Evolutionary conservation across 2,329 filamentous ascomycete genomes (phyloP), one percentile per base, ranked within the genome.

Genomic region (Pseudogymnoascus verrucosus): DNA sequence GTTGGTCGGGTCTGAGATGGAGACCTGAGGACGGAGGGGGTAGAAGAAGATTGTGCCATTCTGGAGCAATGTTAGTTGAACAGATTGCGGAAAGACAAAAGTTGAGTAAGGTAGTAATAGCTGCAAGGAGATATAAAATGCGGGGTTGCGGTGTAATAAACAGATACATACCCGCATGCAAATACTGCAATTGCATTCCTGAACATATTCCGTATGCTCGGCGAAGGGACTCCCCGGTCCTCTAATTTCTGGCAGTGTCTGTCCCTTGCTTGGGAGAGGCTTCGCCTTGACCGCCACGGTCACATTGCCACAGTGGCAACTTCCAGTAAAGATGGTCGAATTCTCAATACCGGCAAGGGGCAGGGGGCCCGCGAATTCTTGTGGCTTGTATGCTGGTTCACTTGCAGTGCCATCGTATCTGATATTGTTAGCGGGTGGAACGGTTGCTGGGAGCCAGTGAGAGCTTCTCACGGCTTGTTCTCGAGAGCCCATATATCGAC

Each of bases 251-350:
- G n/a, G 60, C 8, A 61, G 47, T 10, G 34, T 12, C 68, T 57
- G 51, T n/a, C 47, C 47, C 51, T 57, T 57, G 26, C 51, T 57
- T 57, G 51, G 28, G n/a, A 70, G 64, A 4, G 68, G 60, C 12
- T 67, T 66, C 2, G 67, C 62, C 6, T 59, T 37, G 12, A 70
- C 63, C 8, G 63, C 65, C 57, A 66, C 69, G 8, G 60, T 63
- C n/a, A 71, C 63, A 26, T 64, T 65, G 21, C 67, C 68, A 62
- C 71, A 73, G 60, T 72, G 69, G 39, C 70, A 73, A 21, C 67
- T 66, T 12, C 68, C 70, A 42, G 67, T 54, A 42, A 70, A 71
- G 2, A 21, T 61, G n/a, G n/a, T 57, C n/a, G 16, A 31, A 16
- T 34, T 57, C 51, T 19, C 28, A 34, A 57, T 3, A 19, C 4